Evolutionary conservation across 2,329 filamentous ascomycete genomes (phyloP), one percentile per base, ranked within the genome.

Genomic region (Periconia sp.): DNA sequence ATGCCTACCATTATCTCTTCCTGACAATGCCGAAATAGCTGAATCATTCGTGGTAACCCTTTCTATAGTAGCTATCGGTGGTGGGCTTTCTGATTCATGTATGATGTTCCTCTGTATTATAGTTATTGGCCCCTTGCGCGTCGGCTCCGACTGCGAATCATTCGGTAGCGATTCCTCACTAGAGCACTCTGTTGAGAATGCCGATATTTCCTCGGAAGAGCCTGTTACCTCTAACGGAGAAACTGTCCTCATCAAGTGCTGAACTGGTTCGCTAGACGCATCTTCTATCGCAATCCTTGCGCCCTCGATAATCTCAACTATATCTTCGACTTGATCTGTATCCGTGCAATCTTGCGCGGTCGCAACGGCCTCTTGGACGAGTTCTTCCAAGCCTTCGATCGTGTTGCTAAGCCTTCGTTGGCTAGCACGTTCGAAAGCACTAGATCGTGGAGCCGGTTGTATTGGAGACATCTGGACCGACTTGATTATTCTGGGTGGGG

Each of bases 281-380:
- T 63, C 61, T 15, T 61, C 56, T 7, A 75, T 47, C 4, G 68
- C 68, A 9, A 59, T 46, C 16, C 61, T 66, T 2, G 72, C 72
- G 42, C 62, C 64, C 42, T 73, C 59, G 12, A 76, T 66, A 11
- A 75, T 71, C 2, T 60, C 48, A 23, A 69, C 66, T 13, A 74
- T 66, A 18, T 74, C 69, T 13, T 69, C 57, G 4, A 67, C 54
- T 18, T 69, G 59, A 4, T 59, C 56, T 21, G 50, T 51, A 38
- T 70, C 50, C 6, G 61, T 52, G 2, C 64, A 63, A 26, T 66
- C 54, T 28, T 70, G 60, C 5, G 71, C 69, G 21, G 72, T 59
- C 2, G 61, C 43, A 10, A 71, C 56, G 2, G 73, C 73, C 41
- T 75, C 68, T 43, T 72, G 61, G 43, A 75, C 71, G 32, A 76